Conservation (phyloP, 2,329 filamentous ascomycete genomes). For the Chaetomium sp. region DNA sequence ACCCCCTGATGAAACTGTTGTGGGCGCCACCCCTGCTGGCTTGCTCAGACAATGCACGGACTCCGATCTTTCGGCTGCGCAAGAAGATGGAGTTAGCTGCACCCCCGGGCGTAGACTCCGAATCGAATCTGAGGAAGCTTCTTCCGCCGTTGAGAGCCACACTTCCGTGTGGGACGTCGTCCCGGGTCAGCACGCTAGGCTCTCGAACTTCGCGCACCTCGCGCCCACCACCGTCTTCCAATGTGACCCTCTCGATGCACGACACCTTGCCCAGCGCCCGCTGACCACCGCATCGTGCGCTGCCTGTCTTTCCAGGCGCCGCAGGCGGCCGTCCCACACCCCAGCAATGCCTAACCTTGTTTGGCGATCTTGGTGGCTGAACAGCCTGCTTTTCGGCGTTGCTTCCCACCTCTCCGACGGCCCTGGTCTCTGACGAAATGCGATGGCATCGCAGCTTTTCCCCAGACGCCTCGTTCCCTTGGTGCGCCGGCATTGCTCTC, state of each 20-base stretch:
- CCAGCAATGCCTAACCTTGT: constrained; percentile 18
- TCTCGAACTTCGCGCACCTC: constrained; percentile 16
- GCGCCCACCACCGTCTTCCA: constrained; percentile 16
- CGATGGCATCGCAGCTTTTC: constrained; percentile 15
- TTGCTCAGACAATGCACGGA: constrained; percentile 17
- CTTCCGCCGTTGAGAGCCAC: constrained; percentile 19
- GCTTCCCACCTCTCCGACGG: constrained; percentile 31
- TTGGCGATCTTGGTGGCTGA: constrained; percentile 19
- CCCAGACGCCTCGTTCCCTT: constrained; percentile 13
- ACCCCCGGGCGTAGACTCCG: constrained; percentile 13
- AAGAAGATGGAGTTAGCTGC: constrained; percentile 1
- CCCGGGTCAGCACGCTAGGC: constrained; percentile 2
- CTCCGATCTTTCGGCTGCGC: constrained; percentile 17
- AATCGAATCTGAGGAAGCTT: constrained; percentile 22
- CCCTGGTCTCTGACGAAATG: constrained; percentile 3
- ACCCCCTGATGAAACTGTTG: constrained; percentile 19
- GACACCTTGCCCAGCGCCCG: constrained; percentile 21
- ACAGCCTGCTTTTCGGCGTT: constrained; percentile 43
- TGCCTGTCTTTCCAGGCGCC: constrained; percentile 15
- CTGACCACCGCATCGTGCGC: constrained; percentile 15
- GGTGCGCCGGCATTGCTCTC: constrained; percentile 19
- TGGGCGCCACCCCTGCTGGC: constrained; percentile 16
- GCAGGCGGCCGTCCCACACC: constrained; percentile 12
- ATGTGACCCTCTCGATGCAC: constrained; percentile 23
- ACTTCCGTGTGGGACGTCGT: constrained; percentile 15